Evolutionary conservation across 176 grass and related monocot genomes (phyloP).

Genomic region (Musa beccarii): DNA sequence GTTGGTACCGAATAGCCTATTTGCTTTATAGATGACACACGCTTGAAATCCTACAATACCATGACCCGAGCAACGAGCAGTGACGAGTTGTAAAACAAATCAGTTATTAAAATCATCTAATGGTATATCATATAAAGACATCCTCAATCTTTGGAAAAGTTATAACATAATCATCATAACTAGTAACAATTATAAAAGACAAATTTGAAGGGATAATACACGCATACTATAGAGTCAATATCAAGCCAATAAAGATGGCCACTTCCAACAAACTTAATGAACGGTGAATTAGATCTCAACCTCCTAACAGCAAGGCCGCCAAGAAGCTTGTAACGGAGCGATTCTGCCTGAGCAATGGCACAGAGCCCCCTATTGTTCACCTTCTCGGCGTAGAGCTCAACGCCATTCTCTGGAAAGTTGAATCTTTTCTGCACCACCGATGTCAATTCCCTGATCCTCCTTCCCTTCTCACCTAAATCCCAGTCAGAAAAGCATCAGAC

Average conservation of each 20-base stretch:
- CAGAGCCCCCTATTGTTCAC: constrained; percentile 23
- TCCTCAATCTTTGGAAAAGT: no score
- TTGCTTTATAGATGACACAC: constrained; percentile 2
- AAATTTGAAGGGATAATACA: no score
- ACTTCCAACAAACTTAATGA: not conserved
- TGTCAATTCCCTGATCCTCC: constrained; percentile 26
- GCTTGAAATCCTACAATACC: no score
- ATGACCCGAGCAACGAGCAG: no score
- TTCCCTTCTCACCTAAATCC: constrained; percentile 20
- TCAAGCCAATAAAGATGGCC: not conserved
- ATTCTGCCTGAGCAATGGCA: constrained; percentile 3
- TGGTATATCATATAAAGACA: no score
- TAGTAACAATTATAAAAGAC: no score
- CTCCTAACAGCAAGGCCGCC: constrained; percentile 16
- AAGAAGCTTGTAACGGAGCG: constrained; percentile 17
- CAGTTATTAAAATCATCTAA: no score
- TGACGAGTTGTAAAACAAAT: no score
- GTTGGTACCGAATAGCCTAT: not conserved
- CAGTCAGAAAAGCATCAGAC: not conserved
- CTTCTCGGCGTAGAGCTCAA: constrained; percentile 26
- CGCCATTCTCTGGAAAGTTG: constrained; percentile 18
- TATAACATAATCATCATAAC: no score
- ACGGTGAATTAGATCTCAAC: not conserved
- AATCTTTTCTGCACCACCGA: constrained; percentile 27
- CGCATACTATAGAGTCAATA: no score